phyloP scores from a whole-genome alignment of 768 basidiomycete genomes.

The Ramaria rubella region DNA sequence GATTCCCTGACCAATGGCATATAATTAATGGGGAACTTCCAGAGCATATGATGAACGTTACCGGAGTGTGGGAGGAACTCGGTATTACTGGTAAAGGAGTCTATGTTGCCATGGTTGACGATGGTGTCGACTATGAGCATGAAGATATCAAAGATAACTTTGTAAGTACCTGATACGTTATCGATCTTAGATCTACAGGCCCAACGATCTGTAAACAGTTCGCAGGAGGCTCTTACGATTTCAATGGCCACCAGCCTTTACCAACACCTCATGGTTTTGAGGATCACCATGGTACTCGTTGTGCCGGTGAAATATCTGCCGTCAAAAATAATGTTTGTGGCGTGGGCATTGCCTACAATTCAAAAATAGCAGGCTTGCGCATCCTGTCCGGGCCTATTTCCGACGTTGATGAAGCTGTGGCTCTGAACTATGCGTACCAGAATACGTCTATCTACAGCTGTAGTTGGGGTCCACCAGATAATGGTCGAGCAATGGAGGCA shows the following conservation, averaged over 20 bases:
- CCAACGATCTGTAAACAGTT: constrained; percentile 42
- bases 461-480: constrained; percentile 97
- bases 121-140: constrained; percentile 87
- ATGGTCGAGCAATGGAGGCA: constrained; percentile 90
- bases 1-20: constrained; percentile 89
- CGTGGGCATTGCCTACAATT: constrained; percentile 86
- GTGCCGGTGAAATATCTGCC: constrained; percentile 95
- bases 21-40: constrained; percentile 81
- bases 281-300: constrained; percentile 96
- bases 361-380: constrained; percentile 88
- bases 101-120: constrained; percentile 86
- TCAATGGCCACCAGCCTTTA: constrained; percentile 85
- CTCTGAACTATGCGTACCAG: constrained; percentile 91
- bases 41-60: constrained; percentile 88
- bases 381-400: constrained; percentile 94
- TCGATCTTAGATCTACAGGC: neutral
- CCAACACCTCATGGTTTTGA: constrained; percentile 85
- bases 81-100: constrained; percentile 85
- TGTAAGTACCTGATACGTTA: constrained; percentile 43
- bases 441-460: constrained; percentile 92
- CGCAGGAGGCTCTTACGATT: constrained; percentile 85
- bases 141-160: constrained; percentile 88
- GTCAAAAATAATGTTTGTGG: constrained; percentile 91
- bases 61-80: constrained; percentile 75
- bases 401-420: constrained; percentile 91